These are phyloP conservation scores for Bothriochloa decipiens DNA, from an alignment of 176 grass and related monocot genomes.

Conservation along the genomic window DNA sequence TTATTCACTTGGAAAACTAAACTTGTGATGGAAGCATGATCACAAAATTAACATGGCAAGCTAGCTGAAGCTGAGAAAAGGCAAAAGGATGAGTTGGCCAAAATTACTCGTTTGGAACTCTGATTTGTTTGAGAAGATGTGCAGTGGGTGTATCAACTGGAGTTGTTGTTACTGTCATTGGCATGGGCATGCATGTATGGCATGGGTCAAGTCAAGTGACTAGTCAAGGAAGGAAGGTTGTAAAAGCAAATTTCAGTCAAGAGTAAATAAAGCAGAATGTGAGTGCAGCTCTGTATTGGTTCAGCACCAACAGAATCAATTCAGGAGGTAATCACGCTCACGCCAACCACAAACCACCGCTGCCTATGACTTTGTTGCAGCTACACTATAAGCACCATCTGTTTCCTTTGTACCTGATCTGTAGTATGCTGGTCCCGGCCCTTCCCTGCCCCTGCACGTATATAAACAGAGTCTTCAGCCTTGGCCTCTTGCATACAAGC, in stretches of 20 bases:
- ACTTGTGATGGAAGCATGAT: conserved; percentile 51
- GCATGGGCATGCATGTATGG: not conserved
- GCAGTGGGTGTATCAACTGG: conserved; percentile 58
- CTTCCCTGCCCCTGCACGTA: conserved; percentile 1
- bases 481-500: not conserved
- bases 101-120: not conserved
- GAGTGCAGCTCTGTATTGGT: not conserved
- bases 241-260: not conserved
- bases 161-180: conserved; percentile 16
- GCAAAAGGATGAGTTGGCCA: not conserved
- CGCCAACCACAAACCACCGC: conserved; percentile 31
- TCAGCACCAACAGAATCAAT: not conserved
- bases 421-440: not conserved
- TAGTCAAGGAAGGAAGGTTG: not conserved
- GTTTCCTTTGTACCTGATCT: not conserved
- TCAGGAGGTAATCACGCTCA: conserved; percentile 45
- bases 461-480: conserved; percentile 14
- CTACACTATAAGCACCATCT: not conserved
- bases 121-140: not conserved
- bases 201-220: not conserved
- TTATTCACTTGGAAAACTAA: not conserved
- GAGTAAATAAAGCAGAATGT: not conserved
- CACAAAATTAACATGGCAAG: conserved; percentile 16
- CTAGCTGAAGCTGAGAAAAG: not conserved
- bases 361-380: not conserved